A percentile compares a stretch with the other conserved stretches of the same genome.
These are phyloP conservation scores for Citrus glauca DNA, from an alignment of 345 rosid species.

Conservation along the genomic window DNA sequence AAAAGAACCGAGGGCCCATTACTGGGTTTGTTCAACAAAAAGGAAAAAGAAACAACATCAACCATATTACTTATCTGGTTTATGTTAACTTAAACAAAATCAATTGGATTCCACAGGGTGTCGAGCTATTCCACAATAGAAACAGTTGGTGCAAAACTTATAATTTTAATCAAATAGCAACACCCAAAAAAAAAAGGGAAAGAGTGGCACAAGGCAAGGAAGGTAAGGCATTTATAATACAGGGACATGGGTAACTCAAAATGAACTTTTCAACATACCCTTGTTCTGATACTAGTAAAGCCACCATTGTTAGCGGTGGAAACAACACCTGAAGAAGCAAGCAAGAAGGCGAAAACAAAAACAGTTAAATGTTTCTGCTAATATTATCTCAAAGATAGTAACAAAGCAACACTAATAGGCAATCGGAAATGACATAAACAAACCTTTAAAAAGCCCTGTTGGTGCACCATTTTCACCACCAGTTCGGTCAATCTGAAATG, in stretches of 20 bases:
- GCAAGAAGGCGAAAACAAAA: neutral
- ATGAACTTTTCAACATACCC: slow-evolving; percentile 38
- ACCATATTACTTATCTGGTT: too few relatives aligned
- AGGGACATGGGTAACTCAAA: neutral
- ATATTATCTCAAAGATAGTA: slow-evolving; percentile 4
- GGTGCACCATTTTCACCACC: slow-evolving; percentile 79
- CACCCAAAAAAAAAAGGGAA: neutral
- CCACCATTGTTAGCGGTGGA: slow-evolving; percentile 97
- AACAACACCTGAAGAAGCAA: slow-evolving; percentile 53
- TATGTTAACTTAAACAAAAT: too few relatives aligned
- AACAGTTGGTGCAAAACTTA: neutral
- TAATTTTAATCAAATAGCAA: neutral
- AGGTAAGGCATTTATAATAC: slow-evolving; percentile 1
- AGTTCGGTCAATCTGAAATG: slow-evolving; percentile 51
- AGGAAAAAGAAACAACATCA: neutral
- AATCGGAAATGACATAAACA: slow-evolving; percentile 12
- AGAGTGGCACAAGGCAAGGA: neutral
- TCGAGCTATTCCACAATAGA: neutral
- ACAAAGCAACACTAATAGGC: neutral
- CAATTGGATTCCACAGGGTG: neutral
- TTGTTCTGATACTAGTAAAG: slow-evolving; percentile 80
- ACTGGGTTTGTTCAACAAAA: neutral
- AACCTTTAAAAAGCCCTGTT: slow-evolving; percentile 77
- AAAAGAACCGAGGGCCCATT: neutral
- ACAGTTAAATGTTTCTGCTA: neutral